Evolutionary conservation across 2,329 filamentous ascomycete species (phyloP).

Genomic region (Zasmidium citrigriseum): DNA sequence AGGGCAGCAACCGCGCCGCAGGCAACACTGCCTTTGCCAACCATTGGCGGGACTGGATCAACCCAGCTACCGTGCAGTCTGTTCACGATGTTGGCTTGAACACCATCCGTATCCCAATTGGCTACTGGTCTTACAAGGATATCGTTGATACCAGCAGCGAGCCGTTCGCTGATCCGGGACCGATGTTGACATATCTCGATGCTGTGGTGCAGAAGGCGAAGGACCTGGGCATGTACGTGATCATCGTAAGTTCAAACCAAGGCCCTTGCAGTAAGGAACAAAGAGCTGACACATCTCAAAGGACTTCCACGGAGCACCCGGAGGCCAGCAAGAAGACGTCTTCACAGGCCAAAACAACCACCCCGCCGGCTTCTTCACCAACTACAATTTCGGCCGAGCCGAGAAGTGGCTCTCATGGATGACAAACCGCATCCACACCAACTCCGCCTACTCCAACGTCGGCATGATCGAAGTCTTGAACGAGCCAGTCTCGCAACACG

Average conservation of each 20-base stretch:
- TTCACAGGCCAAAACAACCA: constrained; percentile 14
- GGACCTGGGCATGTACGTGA: constrained; percentile 12
- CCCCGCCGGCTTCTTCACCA: constrained; percentile 12
- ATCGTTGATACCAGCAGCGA: constrained; percentile 8
- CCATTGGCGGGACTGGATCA: constrained; percentile 15
- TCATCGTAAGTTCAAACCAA: constrained; percentile 3
- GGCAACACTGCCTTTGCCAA: constrained; percentile 8
- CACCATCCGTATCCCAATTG: constrained; percentile 13
- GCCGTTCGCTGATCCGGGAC: constrained; percentile 5
- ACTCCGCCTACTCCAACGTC: constrained; percentile 8
- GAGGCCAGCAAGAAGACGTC: constrained; percentile 3
- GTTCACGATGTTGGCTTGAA: constrained; percentile 14
- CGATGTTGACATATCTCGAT: constrained; percentile 9
- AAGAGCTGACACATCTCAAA: too few relatives aligned
- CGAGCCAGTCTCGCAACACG: constrained; percentile 11
- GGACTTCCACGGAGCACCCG: constrained; percentile 13
- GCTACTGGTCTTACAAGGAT: constrained; percentile 10
- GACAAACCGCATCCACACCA: constrained; percentile 13
- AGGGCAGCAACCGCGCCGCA: constrained; percentile 4
- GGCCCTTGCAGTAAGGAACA: too few relatives aligned
- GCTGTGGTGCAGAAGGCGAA: constrained; percentile 9
- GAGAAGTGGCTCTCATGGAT: constrained; percentile 14
- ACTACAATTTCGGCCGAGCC: constrained; percentile 11
- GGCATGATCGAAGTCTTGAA: constrained; percentile 15
- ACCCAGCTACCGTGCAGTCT: constrained; percentile 5